These are phyloP conservation scores for Dendrobium chrysotoxum DNA, from an alignment of 106 monocot genomes.

Conservation along the genomic window DNA sequence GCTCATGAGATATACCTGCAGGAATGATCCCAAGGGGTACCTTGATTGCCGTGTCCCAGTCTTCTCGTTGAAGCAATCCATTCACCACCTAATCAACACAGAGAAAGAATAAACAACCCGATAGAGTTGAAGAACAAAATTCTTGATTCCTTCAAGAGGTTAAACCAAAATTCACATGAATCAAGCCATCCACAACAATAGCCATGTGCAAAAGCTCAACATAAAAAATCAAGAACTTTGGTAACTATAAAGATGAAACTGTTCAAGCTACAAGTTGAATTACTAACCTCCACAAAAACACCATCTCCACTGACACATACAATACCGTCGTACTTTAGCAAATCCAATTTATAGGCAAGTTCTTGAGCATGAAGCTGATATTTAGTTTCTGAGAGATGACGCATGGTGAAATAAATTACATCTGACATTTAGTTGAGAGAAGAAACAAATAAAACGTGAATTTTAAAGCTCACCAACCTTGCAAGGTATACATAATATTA, in stretches of 20 bases:
- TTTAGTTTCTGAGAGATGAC: constrained; percentile 34
- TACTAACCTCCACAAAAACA: constrained; percentile 50
- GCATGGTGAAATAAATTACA: not conserved
- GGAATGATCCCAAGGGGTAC: constrained; percentile 93
- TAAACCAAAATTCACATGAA: not conserved
- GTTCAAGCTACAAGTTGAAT: not conserved
- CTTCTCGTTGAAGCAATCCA: constrained; percentile 86
- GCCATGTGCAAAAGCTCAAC: not conserved
- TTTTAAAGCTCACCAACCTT: constrained; percentile 46
- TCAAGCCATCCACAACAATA: not conserved
- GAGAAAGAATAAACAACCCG: not conserved
- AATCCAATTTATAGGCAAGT: constrained; percentile 37
- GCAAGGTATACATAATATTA: constrained; percentile 47
- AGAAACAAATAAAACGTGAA: not conserved
- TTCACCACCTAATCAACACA: constrained; percentile 60
- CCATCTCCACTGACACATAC: constrained; percentile 65
- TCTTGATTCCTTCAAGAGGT: not conserved
- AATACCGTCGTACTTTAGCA: constrained; percentile 47
- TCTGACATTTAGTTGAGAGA: not conserved
- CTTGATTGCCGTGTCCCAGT: constrained; percentile 75
- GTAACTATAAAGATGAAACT: not conserved
- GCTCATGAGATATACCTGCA: constrained; percentile 42
- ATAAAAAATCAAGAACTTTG: not conserved
- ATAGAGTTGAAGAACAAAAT: not conserved
- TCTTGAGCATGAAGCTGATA: constrained; percentile 46